phyloP scores from a whole-genome alignment of 1,284 basidiomycete genomes.

The Rhodotorula sp. region DNA sequence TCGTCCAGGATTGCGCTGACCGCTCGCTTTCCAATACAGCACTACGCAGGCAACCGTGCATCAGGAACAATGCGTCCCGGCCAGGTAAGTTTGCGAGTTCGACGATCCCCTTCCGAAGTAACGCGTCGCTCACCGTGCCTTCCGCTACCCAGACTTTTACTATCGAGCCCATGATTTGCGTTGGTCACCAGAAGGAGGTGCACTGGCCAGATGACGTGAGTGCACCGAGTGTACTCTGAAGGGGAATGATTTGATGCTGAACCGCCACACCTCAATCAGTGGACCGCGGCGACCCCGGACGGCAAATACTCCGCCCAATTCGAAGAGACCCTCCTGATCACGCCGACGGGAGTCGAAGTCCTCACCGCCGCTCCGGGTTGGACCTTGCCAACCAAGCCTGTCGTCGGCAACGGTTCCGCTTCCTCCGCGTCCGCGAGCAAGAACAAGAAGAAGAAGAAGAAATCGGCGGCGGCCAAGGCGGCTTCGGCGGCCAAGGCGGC shows the following conservation, averaged over 20 bases:
- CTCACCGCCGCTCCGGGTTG: slow-evolving; percentile 62
- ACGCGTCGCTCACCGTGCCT: neutral
- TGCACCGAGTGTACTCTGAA: neutral
- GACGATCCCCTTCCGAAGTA: too few species aligned
- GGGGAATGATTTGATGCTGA: too few species aligned
- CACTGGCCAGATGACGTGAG: slow-evolving; percentile 47
- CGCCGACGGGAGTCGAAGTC: slow-evolving; percentile 84
- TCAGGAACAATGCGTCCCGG: slow-evolving; percentile 77
- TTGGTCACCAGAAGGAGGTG: slow-evolving; percentile 55
- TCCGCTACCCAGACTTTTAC: slow-evolving; percentile 49
- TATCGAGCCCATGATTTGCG: slow-evolving; percentile 91
- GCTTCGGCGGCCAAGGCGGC: neutral
- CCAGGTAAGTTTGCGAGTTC: neutral
- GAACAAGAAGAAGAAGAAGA: slow-evolving; percentile 17
- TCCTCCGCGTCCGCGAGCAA: neutral
- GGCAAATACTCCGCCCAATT: slow-evolving; percentile 79
- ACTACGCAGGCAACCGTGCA: slow-evolving; percentile 75
- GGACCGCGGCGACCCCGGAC: slow-evolving; percentile 89
- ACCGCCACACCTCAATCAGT: slow-evolving; percentile 48
- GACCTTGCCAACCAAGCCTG: slow-evolving; percentile 25
- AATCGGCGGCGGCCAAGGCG: neutral
- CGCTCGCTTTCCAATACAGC: slow-evolving; percentile 57
- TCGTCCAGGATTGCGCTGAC: neutral
- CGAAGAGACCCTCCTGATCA: slow-evolving; percentile 91
- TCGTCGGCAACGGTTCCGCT: too few species aligned